A percentile compares a stretch with the other conserved stretches of the same genome.
Conservation (phyloP, 2,329 filamentous ascomycete species). For the Penicillium sp. region DNA sequence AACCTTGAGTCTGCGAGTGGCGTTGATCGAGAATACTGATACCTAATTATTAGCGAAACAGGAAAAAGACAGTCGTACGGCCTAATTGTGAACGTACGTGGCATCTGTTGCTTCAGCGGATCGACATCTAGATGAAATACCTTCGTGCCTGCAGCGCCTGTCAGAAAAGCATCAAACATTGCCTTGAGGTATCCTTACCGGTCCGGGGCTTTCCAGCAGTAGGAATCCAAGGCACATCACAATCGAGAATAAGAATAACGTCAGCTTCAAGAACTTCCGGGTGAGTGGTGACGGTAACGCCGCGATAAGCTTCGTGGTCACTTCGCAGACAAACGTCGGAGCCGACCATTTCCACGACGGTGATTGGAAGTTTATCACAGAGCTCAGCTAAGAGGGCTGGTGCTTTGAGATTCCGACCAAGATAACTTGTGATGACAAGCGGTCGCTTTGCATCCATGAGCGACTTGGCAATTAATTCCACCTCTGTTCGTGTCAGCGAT, state of each 20-base stretch:
- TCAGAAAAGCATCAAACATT: background rate
- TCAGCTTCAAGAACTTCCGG: slow-evolving; percentile 65
- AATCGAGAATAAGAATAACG: slow-evolving; percentile 72
- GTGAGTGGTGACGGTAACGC: slow-evolving; percentile 64
- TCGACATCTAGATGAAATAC: slow-evolving; percentile 59
- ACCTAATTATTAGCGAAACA: slow-evolving; percentile 20
- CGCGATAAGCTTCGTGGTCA: slow-evolving; percentile 49
- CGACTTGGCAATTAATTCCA: slow-evolving; percentile 33
- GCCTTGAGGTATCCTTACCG: background rate
- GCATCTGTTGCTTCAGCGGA: slow-evolving; percentile 61
- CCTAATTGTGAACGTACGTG: slow-evolving; percentile 55
- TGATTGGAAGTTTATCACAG: slow-evolving; percentile 40
- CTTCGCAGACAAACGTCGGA: slow-evolving; percentile 41
- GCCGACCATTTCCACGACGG: slow-evolving; percentile 43
- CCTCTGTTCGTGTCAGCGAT: slow-evolving; percentile 11
- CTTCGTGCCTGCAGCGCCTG: slow-evolving; percentile 39
- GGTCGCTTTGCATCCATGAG: slow-evolving; percentile 40
- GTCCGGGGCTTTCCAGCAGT: slow-evolving; percentile 52
- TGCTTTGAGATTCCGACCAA: slow-evolving; percentile 38
- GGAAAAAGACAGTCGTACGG: rapidly evolving
- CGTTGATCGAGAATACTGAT: slow-evolving; percentile 40
- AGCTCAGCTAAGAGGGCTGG: slow-evolving; percentile 37
- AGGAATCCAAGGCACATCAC: slow-evolving; percentile 83
- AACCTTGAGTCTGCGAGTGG: slow-evolving; percentile 36
- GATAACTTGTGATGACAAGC: slow-evolving; percentile 43